Percentiles rank a stretch among this genome's conserved stretches.
Evolutionary conservation across 2,329 filamentous ascomycete species (phyloP).

Genomic region (Dothistroma septosporum): DNA sequence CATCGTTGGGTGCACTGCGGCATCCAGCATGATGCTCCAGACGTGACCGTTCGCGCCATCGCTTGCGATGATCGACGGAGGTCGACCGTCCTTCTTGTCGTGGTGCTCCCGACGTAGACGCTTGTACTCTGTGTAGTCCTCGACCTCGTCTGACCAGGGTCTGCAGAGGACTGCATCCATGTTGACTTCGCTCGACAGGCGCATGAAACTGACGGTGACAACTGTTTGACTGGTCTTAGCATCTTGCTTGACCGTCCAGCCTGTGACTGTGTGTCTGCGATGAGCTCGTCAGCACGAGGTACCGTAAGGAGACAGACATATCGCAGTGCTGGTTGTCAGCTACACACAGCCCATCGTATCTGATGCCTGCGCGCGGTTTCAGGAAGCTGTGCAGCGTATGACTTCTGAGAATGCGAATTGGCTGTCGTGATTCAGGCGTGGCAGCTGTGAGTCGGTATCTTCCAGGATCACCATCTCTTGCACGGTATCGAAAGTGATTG

Average conservation of each 20-base stretch:
- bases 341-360: slow-evolving; percentile 49
- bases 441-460: slow-evolving; percentile 44
- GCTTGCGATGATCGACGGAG: neutral
- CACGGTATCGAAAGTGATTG: slow-evolving; percentile 41
- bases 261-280: slow-evolving; percentile 35
- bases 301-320: neutral
- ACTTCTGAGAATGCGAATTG: slow-evolving; percentile 43
- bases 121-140: slow-evolving; percentile 49
- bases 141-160: slow-evolving; percentile 43
- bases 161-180: slow-evolving; percentile 38
- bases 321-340: neutral
- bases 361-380: slow-evolving; percentile 44
- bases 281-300: neutral
- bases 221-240: slow-evolving; percentile 27
- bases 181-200: slow-evolving; percentile 28
- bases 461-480: slow-evolving; percentile 39
- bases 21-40: neutral
- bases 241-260: slow-evolving; percentile 40
- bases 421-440: slow-evolving; percentile 38
- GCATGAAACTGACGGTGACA: slow-evolving; percentile 40
- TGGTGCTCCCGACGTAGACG: slow-evolving; percentile 31
- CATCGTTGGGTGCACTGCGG: neutral
- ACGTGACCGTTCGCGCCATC: slow-evolving; percentile 12
- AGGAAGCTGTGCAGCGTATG: slow-evolving; percentile 44
- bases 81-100: slow-evolving; percentile 6